A percentile compares a stretch with the other conserved stretches of the same genome.
Conservation (phyloP, 768 basidiomycete species). For the Xerocomellus dryophilus region DNA sequence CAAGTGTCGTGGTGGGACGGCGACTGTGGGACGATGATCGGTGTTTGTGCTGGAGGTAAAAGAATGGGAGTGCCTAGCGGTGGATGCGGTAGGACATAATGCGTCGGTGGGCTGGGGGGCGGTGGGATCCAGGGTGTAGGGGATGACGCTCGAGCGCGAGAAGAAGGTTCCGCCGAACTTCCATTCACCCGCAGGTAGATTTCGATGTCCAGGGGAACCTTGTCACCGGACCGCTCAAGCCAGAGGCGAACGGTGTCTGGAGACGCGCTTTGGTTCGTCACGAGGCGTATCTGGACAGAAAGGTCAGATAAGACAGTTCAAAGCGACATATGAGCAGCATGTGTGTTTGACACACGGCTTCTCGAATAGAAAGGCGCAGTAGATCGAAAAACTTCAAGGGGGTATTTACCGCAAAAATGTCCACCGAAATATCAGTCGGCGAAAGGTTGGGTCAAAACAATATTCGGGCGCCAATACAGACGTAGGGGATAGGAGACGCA, state of each 20-base stretch:
- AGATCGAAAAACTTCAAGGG: background rate
- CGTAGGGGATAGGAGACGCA: constrained; percentile 2
- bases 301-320: background rate
- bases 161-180: constrained; percentile 21
- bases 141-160: constrained; percentile 27
- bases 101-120: constrained; percentile 30
- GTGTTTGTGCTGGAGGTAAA: constrained; percentile 37
- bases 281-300: constrained; percentile 59
- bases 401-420: constrained; percentile 1
- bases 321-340: background rate
- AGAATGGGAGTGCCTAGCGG: constrained; percentile 29
- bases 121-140: constrained; percentile 34
- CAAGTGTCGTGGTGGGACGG: constrained; percentile 41
- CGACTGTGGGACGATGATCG: constrained; percentile 47
- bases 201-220: constrained; percentile 74
- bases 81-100: constrained; percentile 38
- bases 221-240: constrained; percentile 74
- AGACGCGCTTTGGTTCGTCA: constrained; percentile 65
- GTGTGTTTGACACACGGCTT: background rate
- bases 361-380: background rate
- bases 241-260: constrained; percentile 79
- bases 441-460: constrained; percentile 2
- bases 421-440: background rate
- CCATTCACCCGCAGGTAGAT: constrained; percentile 62
- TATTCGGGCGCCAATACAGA: constrained; percentile 17